Percentiles rank a stretch among this genome's conserved stretches.
Conservation (phyloP, 371 early-diverging fungal genomes). For the Nematocida displodere region DNA sequence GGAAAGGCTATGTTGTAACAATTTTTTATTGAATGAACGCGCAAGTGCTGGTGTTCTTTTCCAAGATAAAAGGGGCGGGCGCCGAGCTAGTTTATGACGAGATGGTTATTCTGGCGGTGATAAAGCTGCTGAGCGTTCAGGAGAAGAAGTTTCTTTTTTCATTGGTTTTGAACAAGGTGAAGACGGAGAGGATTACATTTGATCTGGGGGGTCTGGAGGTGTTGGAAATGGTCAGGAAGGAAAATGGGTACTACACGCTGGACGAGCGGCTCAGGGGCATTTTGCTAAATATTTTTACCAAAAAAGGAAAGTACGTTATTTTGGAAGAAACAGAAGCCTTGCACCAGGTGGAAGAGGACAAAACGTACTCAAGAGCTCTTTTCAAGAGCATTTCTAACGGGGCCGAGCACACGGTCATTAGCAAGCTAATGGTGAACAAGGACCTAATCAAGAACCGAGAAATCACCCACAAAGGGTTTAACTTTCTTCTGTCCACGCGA, state of each 20-base stretch:
- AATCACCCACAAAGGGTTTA: conserved; percentile 65
- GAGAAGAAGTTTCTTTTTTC: conserved; percentile 33
- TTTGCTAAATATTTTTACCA: neutral
- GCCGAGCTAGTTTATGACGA: neutral
- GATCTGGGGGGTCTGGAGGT: neutral
- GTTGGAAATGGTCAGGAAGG: neutral
- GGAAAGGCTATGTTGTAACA: conserved; percentile 21
- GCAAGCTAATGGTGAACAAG: conserved; percentile 44
- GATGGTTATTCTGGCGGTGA: conserved; percentile 11
- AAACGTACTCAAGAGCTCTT: conserved; percentile 4
- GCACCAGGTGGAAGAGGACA: neutral
- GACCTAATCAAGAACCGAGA: conserved; percentile 48
- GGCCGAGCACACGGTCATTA: neutral
- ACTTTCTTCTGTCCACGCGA: conserved; percentile 62
- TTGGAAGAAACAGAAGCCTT: neutral
- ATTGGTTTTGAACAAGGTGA: neutral
- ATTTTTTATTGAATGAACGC: conserved; percentile 25
- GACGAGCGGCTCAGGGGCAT: neutral
- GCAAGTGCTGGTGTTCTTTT: conserved; percentile 2
- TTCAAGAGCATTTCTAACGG: conserved; percentile 35
- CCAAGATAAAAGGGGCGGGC: neutral
- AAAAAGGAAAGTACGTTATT: neutral
- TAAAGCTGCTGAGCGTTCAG: conserved; percentile 30
- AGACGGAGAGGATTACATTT: neutral
- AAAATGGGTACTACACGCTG: conserved; percentile 19